Conservation (phyloP, 768 basidiomycete genomes). For the Tylopilus balloui region DNA sequence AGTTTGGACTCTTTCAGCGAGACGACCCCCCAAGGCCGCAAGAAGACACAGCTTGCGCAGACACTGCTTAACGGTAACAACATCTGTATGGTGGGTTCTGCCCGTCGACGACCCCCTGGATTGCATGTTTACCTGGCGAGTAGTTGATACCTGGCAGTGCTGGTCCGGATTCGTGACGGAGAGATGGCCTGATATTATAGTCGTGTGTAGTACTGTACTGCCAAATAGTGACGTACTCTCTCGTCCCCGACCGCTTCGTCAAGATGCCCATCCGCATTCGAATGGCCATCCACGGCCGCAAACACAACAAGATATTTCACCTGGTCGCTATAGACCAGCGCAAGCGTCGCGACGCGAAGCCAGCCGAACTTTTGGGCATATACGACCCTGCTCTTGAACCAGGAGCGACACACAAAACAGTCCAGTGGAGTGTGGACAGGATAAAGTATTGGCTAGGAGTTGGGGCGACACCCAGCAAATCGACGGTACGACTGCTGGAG, state of each 20-base stretch:
- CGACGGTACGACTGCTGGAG: slow-evolving; percentile 72
- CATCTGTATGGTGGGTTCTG: slow-evolving; percentile 83
- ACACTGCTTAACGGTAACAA: slow-evolving; percentile 93
- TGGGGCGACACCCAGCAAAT: slow-evolving; percentile 78
- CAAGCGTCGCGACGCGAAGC: slow-evolving; percentile 74
- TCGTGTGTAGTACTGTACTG: neutral
- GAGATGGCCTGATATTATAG: neutral
- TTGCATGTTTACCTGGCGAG: neutral
- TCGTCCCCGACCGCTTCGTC: neutral
- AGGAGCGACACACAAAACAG: slow-evolving; percentile 57
- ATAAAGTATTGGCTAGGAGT: slow-evolving; percentile 86
- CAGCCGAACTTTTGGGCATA: slow-evolving; percentile 81
- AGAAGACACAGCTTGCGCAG: slow-evolving; percentile 78
- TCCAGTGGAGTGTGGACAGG: slow-evolving; percentile 89
- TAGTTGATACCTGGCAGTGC: slow-evolving; percentile 69
- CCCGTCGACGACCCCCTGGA: neutral
- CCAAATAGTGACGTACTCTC: slow-evolving; percentile 22
- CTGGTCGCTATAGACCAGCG: slow-evolving; percentile 78
- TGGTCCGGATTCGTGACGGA: slow-evolving; percentile 47
- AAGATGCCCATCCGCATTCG: slow-evolving; percentile 83
- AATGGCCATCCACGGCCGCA: slow-evolving; percentile 74
- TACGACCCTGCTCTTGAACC: slow-evolving; percentile 66
- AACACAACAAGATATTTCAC: slow-evolving; percentile 74
- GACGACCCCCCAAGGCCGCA: slow-evolving; percentile 74
- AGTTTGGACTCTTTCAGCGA: slow-evolving; percentile 51